These are phyloP conservation scores for Canna indica DNA, from an alignment of 176 grass and related monocot genomes.

Conservation along the genomic window DNA sequence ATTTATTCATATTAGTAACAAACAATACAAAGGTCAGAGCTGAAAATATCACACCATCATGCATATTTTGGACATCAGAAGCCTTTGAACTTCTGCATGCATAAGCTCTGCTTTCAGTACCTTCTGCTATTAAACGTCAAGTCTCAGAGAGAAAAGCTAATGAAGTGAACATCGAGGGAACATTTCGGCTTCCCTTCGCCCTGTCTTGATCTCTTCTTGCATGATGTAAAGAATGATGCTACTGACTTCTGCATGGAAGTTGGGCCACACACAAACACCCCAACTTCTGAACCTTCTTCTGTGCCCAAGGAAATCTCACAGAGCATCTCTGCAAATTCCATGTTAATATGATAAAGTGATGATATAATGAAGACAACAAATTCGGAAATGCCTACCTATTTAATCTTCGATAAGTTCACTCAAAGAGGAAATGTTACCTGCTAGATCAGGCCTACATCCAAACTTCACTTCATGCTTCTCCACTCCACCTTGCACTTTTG, in stretches of 20 bases:
- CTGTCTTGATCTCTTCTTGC: background rate
- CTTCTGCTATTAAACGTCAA: background rate
- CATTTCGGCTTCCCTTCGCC: background rate
- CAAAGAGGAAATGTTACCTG: slow-evolving; percentile 19
- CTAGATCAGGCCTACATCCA: slow-evolving; percentile 32
- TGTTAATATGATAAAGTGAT: background rate
- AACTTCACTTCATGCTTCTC: slow-evolving; percentile 27
- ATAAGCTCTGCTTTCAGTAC: no score
- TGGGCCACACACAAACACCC: slow-evolving; percentile 41
- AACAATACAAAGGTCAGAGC: no score
- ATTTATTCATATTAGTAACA: no score
- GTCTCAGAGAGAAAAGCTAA: slow-evolving; percentile 31
- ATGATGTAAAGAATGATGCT: slow-evolving; percentile 31
- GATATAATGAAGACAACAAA: background rate
- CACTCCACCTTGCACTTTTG: slow-evolving; percentile 11
- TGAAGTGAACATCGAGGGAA: slow-evolving; percentile 23
- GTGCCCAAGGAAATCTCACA: slow-evolving; percentile 13
- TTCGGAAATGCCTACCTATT: background rate
- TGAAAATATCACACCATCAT: no score
- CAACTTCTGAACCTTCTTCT: slow-evolving; percentile 23
- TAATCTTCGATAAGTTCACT: background rate
- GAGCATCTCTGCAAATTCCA: slow-evolving; percentile 28
- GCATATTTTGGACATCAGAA: no score
- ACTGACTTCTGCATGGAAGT: slow-evolving; percentile 32
- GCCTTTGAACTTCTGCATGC: no score